These are phyloP conservation scores for Volvox reticuliferus DNA, from an alignment of 139 green algal species.

Conservation along the genomic window DNA sequence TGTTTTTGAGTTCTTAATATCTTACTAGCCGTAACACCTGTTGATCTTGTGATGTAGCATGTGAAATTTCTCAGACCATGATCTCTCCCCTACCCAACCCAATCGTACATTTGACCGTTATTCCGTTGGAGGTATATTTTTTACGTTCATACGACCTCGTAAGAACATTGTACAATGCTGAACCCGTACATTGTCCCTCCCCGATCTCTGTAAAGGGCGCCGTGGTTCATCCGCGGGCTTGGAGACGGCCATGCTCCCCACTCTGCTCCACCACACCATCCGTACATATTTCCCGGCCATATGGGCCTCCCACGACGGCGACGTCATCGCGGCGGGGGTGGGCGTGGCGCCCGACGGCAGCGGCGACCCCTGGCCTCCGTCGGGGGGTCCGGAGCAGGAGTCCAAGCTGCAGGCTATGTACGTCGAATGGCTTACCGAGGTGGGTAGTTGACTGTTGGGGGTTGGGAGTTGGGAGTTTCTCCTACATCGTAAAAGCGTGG, in stretches of 20 bases:
- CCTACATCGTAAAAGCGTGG: neutral
- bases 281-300: conserved; percentile 59
- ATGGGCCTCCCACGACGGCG: conserved; percentile 57
- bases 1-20: too few species aligned
- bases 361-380: conserved; percentile 13
- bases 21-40: too few species aligned
- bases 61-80: too few species aligned
- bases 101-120: too few species aligned
- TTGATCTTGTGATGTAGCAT: too few species aligned
- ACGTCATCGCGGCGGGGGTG: conserved; percentile 28
- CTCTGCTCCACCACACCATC: conserved; percentile 64
- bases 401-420: conserved; percentile 54
- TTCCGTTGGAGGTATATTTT: too few species aligned
- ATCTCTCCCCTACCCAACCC: neutral
- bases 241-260: conserved; percentile 60
- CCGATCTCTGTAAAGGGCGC: conserved; percentile 44
- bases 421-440: conserved; percentile 58
- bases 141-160: too few species aligned
- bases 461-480: neutral
- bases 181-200: too few species aligned
- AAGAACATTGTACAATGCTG: too few species aligned
- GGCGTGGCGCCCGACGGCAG: neutral
- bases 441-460: conserved; percentile 19
- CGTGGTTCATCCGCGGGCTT: conserved; percentile 55
- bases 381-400: neutral